Evolutionary conservation across 208 protist species (phyloP), one percentile per base, ranked within the genome.

Genomic region (Wallacemonas collosoma): DNA sequence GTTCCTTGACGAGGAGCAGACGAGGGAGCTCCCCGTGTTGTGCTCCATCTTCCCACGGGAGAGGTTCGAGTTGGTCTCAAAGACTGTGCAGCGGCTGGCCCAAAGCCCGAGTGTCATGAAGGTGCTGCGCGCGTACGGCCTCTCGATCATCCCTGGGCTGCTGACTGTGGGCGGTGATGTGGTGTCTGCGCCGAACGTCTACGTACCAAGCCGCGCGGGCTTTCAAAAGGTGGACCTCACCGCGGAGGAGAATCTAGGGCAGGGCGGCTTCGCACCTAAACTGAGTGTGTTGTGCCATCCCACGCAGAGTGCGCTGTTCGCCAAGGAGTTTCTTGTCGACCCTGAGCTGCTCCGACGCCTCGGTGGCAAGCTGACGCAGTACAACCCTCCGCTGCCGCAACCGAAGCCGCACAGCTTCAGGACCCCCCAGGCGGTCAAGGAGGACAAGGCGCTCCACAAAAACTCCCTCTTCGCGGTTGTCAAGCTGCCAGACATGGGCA

Each of bases 31-130:
- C 14, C 80, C 86, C 14, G 43, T 72, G 35, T 36, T 91, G 11
- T 91, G 82, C 73, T 88, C 82, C 73, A 72, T 91, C 36, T 91
- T 76, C 72, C 80, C 82, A 1, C 44, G 82, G 36, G 82, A 88
- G 26, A 76, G 86, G 26, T 61, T 68, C 44, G 61, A 69, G 54
- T 64, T 57, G 8, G 51, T 90, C 15, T 55, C 67, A 14, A 57
- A 50, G 5, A 68, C 61, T 14, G 41, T 87, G 14, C 1, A 40
- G 9, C 76, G 80, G 44, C 64, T 90, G 56, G 8, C 66, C 3
- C 15, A 3, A 1, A 72, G 68, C 39, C 38, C 55, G 35, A 48
- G 57, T 9, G 73, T 72, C 36, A 75, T 45, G 47, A 54, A 50
- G 12, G 58, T 90, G 15, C 72, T 90, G 47, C 53, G 67, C 54